phyloP scores from a whole-genome alignment of 306 rosid genomes.

The Oxytropis ochrocephala region DNA sequence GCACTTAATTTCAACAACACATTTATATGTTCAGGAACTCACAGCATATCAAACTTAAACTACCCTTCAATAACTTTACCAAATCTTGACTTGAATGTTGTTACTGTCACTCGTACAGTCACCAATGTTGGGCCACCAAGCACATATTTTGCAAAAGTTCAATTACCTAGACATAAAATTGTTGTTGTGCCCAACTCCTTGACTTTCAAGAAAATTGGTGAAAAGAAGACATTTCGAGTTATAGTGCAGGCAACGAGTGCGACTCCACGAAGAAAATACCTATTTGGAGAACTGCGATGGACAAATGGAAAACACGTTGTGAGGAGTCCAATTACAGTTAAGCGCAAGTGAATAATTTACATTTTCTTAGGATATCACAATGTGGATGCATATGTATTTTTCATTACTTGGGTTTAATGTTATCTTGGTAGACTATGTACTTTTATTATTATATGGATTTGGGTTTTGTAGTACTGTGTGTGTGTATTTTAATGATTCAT shows the following conservation, averaged over 20 bases:
- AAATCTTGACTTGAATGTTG: slow-evolving; percentile 9
- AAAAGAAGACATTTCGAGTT: slow-evolving; percentile 43
- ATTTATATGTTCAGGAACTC: slow-evolving; percentile 28
- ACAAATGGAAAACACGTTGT: slow-evolving; percentile 44
- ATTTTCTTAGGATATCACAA: not conserved
- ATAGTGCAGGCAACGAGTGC: slow-evolving; percentile 20
- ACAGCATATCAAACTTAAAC: slow-evolving; percentile 41
- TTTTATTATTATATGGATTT: too few species aligned
- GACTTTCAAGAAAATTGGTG: slow-evolving; percentile 37
- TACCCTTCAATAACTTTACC: slow-evolving; percentile 69
- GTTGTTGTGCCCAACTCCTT: slow-evolving; percentile 33
- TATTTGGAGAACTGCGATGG: slow-evolving; percentile 35
- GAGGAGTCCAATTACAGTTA: slow-evolving; percentile 44
- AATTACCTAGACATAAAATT: slow-evolving; percentile 33
- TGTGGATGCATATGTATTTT: not conserved
- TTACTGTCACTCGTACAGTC: slow-evolving; percentile 24
- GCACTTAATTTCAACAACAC: slow-evolving; percentile 20
- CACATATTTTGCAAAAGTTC: slow-evolving; percentile 33
- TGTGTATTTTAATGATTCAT: too few species aligned
- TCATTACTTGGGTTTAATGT: not conserved
- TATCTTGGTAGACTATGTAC: not conserved
- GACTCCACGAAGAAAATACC: not conserved
- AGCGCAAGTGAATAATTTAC: not conserved
- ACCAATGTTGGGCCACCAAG: slow-evolving; percentile 48
- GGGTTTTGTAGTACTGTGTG: too few species aligned